phyloP scores from a whole-genome alignment of 1,284 basidiomycete species.

The Inonotus hispidus region DNA sequence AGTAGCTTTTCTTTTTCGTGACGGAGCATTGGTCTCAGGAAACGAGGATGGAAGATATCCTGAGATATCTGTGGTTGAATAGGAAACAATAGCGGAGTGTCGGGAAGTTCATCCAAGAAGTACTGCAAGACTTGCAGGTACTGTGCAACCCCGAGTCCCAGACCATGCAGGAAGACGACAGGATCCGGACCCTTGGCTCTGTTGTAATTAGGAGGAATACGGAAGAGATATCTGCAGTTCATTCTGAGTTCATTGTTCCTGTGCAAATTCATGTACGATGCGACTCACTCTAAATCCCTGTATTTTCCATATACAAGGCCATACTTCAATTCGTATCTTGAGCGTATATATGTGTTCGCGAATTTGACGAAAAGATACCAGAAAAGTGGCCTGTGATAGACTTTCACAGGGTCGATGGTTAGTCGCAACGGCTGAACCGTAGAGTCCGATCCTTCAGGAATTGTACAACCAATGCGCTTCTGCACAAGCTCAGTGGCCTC shows the following conservation, averaged over 20 bases:
- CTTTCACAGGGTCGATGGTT: conserved; percentile 74
- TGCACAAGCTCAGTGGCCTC: conserved; percentile 61
- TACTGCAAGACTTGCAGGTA: conserved; percentile 49
- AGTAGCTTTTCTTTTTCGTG: conserved; percentile 56
- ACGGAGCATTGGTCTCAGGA: conserved; percentile 64
- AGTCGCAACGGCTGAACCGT: conserved; percentile 59
- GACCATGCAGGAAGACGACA: conserved; percentile 80
- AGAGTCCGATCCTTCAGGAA: conserved; percentile 60
- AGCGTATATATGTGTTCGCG: conserved; percentile 47
- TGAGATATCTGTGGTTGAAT: conserved; percentile 85
- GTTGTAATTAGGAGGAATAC: conserved; percentile 64
- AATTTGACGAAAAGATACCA: conserved; percentile 62
- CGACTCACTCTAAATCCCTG: conserved; percentile 58
- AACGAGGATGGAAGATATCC: conserved; percentile 70
- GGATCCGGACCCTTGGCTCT: conserved; percentile 52
- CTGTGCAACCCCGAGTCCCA: conserved; percentile 76
- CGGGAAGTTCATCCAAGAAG: conserved; percentile 48
- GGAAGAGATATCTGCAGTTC: conserved; percentile 60
- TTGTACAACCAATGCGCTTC: conserved; percentile 62
- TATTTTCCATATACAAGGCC: conserved; percentile 44
- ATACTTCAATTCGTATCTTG: conserved; percentile 41
- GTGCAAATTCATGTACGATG: neutral
- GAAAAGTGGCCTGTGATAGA: conserved; percentile 64
- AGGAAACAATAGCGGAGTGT: conserved; percentile 74
- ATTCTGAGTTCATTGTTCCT: neutral